Conservation (phyloP, 345 rosid genomes). For the Linum usitatissimum region DNA sequence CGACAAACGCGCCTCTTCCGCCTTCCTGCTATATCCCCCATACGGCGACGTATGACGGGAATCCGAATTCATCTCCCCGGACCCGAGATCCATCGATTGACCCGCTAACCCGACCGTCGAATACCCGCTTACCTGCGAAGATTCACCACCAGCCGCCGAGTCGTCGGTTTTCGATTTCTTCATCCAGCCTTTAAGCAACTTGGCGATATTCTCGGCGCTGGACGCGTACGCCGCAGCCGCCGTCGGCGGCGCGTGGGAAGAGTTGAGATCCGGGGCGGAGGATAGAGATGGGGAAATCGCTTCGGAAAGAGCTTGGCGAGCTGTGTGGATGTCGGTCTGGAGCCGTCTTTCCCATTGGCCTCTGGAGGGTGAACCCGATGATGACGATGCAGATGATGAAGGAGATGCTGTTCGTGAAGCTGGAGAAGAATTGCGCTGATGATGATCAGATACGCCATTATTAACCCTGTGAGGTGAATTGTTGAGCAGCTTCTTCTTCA, state of each 20-base stretch:
- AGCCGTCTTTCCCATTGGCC: constrained; percentile 87
- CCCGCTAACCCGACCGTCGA: constrained; percentile 25
- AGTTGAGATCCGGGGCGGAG: constrained; percentile 8
- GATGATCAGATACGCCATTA: not conserved
- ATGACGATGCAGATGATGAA: not conserved
- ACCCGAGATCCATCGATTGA: constrained; percentile 31
- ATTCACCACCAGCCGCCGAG: constrained; percentile 2
- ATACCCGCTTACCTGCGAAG: not conserved
- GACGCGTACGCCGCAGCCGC: constrained; percentile 33
- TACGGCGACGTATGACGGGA: constrained; percentile 17
- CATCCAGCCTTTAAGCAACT: constrained; percentile 60
- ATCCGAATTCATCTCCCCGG: constrained; percentile 22
- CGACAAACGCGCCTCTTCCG: constrained; percentile 35
- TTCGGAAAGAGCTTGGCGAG: constrained; percentile 63
- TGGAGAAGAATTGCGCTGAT: not conserved
- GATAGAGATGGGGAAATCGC: constrained; percentile 45
- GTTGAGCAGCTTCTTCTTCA: constrained; percentile 62
- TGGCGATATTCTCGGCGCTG: constrained; percentile 61
- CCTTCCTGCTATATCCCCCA: constrained; percentile 20
- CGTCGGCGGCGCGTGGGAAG: not conserved
- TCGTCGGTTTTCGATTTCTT: constrained; percentile 17
- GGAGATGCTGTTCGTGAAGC: not conserved
- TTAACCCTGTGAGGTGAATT: too few relatives aligned
- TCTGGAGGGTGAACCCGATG: constrained; percentile 24
- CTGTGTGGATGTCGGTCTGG: constrained; percentile 78